Percentiles rank a stretch among this genome's conserved stretches.
Conservation (phyloP, 257 asterid genomes). For the Eucommia ulmoides region DNA sequence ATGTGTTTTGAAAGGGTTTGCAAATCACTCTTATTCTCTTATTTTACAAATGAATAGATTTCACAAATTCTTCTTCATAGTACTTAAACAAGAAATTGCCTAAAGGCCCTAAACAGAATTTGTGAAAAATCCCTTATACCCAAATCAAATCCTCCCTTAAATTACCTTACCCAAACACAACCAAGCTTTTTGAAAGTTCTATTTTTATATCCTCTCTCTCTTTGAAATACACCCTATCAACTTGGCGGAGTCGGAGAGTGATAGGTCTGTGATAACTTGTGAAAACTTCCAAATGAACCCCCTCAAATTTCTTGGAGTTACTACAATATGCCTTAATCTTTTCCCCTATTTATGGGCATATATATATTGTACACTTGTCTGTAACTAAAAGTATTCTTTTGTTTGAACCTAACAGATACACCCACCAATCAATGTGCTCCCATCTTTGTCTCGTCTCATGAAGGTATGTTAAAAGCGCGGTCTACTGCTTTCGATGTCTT, state of each 20-base stretch:
- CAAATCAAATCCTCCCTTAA: no score
- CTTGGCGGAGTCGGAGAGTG: not conserved
- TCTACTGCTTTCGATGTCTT: not conserved
- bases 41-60: no score
- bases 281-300: not conserved
- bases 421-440: conserved; percentile 97
- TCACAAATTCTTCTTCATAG: no score
- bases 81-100: no score
- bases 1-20: no score
- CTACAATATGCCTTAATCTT: not conserved
- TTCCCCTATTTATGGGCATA: not conserved
- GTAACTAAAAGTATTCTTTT: conserved; percentile 1
- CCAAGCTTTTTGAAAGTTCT: no score
- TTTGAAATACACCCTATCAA: not conserved
- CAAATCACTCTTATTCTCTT: no score
- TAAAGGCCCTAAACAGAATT: no score
- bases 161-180: no score
- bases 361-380: conserved; percentile 1
- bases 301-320: not conserved
- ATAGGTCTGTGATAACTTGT: not conserved
- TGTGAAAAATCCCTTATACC: no score
- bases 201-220: no score
- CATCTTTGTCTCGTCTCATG: conserved; percentile 94
- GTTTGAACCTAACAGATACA: conserved; percentile 43
- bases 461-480: conserved; percentile 40